A percentile compares a stretch with the other conserved stretches of the same genome.
phyloP scores from a whole-genome alignment of 768 basidiomycete species.

The Pleurotus giganteus region DNA sequence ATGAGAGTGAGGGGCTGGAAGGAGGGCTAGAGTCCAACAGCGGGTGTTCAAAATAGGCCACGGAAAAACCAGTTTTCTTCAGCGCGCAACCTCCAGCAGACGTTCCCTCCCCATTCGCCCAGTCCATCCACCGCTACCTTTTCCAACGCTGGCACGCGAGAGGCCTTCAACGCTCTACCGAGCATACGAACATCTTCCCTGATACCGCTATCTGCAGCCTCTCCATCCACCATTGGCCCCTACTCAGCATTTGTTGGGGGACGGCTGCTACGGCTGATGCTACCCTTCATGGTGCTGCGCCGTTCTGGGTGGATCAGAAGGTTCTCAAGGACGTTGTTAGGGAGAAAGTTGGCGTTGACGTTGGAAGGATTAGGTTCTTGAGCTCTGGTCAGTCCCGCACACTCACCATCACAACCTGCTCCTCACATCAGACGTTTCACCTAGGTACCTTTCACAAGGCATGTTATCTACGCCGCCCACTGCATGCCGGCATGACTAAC shows the following conservation, averaged over 20 bases:
- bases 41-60: too few species aligned
- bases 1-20: too few species aligned
- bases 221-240: not conserved
- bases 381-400: constrained; percentile 67
- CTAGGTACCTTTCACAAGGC: constrained; percentile 86
- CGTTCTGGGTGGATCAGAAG: constrained; percentile 74
- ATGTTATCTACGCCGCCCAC: constrained; percentile 13
- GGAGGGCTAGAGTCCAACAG: too few species aligned
- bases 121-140: not conserved
- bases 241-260: not conserved
- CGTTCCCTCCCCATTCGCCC: not conserved
- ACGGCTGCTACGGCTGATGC: constrained; percentile 51
- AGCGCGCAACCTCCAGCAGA: not conserved
- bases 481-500: not conserved
- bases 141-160: not conserved
- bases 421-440: constrained; percentile 1
- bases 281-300: constrained; percentile 55
- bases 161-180: not conserved
- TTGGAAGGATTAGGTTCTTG: constrained; percentile 70
- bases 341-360: constrained; percentile 64
- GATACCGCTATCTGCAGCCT: not conserved
- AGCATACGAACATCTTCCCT: not conserved
- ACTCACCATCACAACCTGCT: too few species aligned
- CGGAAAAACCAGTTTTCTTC: not conserved
- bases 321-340: constrained; percentile 76